Percentiles rank a stretch among this genome's conserved stretches.
phyloP scores from a whole-genome alignment of 441 rosid genomes.

The Syzygium syzygioides region DNA sequence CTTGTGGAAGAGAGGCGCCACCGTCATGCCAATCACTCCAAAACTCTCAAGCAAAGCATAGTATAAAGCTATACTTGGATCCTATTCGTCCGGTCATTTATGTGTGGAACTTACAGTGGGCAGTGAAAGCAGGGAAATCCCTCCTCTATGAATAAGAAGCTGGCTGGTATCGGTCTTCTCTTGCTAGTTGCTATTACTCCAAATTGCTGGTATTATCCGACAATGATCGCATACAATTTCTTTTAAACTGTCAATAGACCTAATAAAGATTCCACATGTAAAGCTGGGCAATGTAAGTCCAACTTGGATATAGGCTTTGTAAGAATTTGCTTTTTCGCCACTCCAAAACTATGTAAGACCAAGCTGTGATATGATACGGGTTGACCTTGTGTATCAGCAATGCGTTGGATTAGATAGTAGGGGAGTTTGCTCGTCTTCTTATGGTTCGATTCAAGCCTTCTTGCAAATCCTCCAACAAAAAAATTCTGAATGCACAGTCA shows the following conservation, averaged over 20 bases:
- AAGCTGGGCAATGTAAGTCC: not conserved
- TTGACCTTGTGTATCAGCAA: not conserved
- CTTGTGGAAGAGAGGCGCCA: not conserved
- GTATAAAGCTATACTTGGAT: not conserved
- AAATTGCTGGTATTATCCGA: not conserved
- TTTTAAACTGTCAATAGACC: not conserved
- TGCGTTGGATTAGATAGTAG: not conserved
- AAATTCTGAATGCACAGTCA: not conserved
- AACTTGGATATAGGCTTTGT: not conserved
- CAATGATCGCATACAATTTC: not conserved
- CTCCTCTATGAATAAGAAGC: not conserved
- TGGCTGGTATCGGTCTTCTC: not conserved
- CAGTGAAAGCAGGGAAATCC: not conserved
- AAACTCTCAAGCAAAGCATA: not conserved
- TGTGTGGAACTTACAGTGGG: too few species aligned
- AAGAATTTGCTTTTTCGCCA: not conserved
- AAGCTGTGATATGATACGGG: not conserved
- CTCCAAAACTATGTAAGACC: not conserved
- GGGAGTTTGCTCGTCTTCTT: not conserved
- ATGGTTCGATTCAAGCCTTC: not conserved
- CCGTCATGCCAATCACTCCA: not conserved
- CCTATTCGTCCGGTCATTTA: not conserved
- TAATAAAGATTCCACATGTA: not conserved
- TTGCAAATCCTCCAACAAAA: not conserved
- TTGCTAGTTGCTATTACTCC: not conserved